Evolutionary conservation across 371 early-diverging fungal species (phyloP), one percentile per base, ranked within the genome.

Genomic region (Zancudomyces culisetae): DNA sequence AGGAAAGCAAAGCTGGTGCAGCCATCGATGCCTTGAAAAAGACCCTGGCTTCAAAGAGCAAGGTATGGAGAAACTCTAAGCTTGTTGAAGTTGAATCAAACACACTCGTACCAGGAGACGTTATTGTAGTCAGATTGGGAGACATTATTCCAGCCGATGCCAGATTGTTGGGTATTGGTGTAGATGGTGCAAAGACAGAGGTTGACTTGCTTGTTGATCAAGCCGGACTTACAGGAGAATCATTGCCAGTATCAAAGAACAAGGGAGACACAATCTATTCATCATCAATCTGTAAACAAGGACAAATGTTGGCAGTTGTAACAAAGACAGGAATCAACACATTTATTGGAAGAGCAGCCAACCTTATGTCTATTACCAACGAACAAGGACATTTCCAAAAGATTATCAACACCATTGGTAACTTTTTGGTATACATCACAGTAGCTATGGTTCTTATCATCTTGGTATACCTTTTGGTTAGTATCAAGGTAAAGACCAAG

Each of bases 141-240:
- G 93, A 93, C 66, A 91, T 89, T 51, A 74, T 92, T 21, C 92
- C 93, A 45, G 97, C 94, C 15, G 97, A 96, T 71, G 78, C 72
- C 41, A 77, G 85, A 43, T 68, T 92, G 42, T 75, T 93, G 35
- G 91, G 91, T 4, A 71, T 92, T 49, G 82, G 78, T 53, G 81
- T 78, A 29, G 81, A 80, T 18, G 90, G 90, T 43, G 84, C 81
- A 56, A 72, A 69, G 4, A 73, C 81, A 18, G 87, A 83, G 49
- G 77, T 74, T 27, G 71, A 78, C 51, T 70, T 93, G 22, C 77
- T 81, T 56, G 79, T 95, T 50, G 98, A 97, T 69, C 94, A 97
- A 69, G 82, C 94, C 45, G 87, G 92, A 3, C 71, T 97, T 6
- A 95, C 96, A 2, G 98, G 85, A 51, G 98, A 97, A 72, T 85